Evolutionary conservation across 208 protist species (phyloP), one percentile per base, ranked within the genome.

Genomic region (Angomonas ambiguus): DNA sequence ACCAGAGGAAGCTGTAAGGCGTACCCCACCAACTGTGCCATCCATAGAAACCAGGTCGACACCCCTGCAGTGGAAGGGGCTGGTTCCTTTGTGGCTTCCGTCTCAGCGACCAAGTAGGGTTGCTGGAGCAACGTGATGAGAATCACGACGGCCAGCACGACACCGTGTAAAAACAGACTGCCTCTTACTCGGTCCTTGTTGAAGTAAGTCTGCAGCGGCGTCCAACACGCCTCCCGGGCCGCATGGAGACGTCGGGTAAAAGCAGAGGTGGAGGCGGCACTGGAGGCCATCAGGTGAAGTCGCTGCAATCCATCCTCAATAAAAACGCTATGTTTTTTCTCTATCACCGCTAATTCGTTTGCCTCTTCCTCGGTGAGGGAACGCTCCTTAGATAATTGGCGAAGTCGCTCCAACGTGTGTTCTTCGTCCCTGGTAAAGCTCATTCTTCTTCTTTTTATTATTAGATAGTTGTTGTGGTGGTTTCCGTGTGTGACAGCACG

Each of bases 381-480:
- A 0, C 70, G 67, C 28, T 66, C 11, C 18, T 61, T 51, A 24
- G 71, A 42, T 4, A 60, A 65, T 1, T 18, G 18, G 5, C 42
- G 67, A 31, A 83, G 58, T 0, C 62, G 27, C 25, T 83, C 69
- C 55, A 83, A 55, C 11, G 67, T 67, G 5, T 71, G 18, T 41
- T 83, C 78, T 62, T 83, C 74, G 13, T 79, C 69, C 48, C 78
- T 69, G 8, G 78, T 55, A 13, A 71, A 79, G 51, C 51, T 35
- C 38, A 71, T 68, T 25, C 51, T 45, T n/a, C n/a, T n/a, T n/a
- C n/a, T n/a, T n/a, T n/a, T n/a, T n/a, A n/a, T n/a, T n/a, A n/a
- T n/a, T n/a, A n/a, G n/a, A n/a, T n/a, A n/a, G n/a, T n/a, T n/a
- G n/a, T n/a, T n/a, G n/a, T n/a, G n/a, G n/a, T n/a, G n/a, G n/a